Conservation (phyloP, 2,329 filamentous ascomycete genomes). For the Aspergillus sp. region DNA sequence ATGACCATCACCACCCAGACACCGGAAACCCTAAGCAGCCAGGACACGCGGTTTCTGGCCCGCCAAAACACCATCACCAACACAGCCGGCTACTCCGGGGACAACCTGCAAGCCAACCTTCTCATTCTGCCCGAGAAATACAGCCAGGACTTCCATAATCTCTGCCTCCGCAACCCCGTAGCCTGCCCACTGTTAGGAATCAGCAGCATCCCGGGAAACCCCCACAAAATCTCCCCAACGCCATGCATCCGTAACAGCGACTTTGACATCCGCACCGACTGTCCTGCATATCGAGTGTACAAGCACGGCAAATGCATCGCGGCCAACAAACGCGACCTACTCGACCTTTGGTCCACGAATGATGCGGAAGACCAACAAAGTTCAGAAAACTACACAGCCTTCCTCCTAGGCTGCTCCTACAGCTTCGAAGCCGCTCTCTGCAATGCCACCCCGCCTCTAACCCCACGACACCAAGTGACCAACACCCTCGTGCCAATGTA, state of each 20-base stretch:
- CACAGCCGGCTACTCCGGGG: constrained; percentile 59
- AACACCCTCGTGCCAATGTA: constrained; percentile 64
- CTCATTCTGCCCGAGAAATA: constrained; percentile 60
- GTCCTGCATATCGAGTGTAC: constrained; percentile 62
- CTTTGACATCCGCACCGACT: constrained; percentile 61
- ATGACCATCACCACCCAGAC: background rate
- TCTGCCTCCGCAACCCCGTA: constrained; percentile 64
- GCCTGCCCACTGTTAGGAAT: constrained; percentile 63
- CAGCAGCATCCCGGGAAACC: constrained; percentile 42
- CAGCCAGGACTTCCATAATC: constrained; percentile 59
- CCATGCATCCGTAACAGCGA: constrained; percentile 32
- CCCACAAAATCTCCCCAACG: constrained; percentile 21
- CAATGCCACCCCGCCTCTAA: constrained; percentile 47
- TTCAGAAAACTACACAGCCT: constrained; percentile 57
- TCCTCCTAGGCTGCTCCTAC: constrained; percentile 66
- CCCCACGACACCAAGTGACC: constrained; percentile 53
- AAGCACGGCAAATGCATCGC: constrained; percentile 48
- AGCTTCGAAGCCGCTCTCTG: constrained; percentile 63
- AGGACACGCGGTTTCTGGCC: constrained; percentile 48
- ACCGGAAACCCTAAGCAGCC: constrained; percentile 13
- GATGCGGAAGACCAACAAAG: background rate
- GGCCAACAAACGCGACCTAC: constrained; percentile 46
- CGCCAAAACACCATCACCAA: constrained; percentile 44
- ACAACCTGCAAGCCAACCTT: constrained; percentile 63
- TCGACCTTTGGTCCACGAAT: constrained; percentile 53